Evolutionary conservation across 257 asterid genomes (phyloP).

Genomic region (Nicotiana benthamiana): DNA sequence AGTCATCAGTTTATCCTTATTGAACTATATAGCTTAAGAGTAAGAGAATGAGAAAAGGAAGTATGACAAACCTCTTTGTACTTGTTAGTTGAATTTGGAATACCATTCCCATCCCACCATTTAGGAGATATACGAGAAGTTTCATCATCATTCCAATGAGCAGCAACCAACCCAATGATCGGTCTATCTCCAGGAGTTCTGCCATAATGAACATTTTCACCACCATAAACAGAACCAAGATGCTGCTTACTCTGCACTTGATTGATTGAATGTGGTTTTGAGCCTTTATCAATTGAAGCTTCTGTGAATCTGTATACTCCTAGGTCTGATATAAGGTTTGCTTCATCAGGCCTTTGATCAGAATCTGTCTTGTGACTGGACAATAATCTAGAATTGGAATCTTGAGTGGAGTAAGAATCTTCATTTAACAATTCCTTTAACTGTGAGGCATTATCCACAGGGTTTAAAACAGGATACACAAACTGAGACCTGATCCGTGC

Average conservation of each 20-base stretch:
- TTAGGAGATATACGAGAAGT: conserved; percentile 46
- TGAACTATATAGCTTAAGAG: neutral
- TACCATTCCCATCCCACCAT: conserved; percentile 92
- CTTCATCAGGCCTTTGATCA: conserved; percentile 19
- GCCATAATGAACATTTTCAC: conserved; percentile 18
- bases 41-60: neutral
- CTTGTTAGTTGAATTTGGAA: conserved; percentile 90
- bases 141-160: conserved; percentile 82
- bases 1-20: neutral
- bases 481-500: conserved; percentile 59
- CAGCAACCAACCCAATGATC: conserved; percentile 86
- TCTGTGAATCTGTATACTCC: conserved; percentile 8
- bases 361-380: conserved; percentile 18
- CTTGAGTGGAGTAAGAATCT: conserved; percentile 21
- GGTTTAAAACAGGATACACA: conserved; percentile 45
- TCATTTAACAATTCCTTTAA: conserved; percentile 39
- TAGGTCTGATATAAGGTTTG: conserved; percentile 14
- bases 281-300: conserved; percentile 24
- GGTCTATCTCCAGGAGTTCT: conserved; percentile 70
- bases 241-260: conserved; percentile 21
- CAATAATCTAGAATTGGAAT: neutral
- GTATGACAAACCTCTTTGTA: conserved; percentile 66
- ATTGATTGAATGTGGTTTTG: conserved; percentile 36
- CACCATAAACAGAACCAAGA: conserved; percentile 13
- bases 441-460: conserved; percentile 31